Evolutionary conservation across 1,284 basidiomycete genomes (phyloP).

Genomic region (Pseudozyma sp.): DNA sequence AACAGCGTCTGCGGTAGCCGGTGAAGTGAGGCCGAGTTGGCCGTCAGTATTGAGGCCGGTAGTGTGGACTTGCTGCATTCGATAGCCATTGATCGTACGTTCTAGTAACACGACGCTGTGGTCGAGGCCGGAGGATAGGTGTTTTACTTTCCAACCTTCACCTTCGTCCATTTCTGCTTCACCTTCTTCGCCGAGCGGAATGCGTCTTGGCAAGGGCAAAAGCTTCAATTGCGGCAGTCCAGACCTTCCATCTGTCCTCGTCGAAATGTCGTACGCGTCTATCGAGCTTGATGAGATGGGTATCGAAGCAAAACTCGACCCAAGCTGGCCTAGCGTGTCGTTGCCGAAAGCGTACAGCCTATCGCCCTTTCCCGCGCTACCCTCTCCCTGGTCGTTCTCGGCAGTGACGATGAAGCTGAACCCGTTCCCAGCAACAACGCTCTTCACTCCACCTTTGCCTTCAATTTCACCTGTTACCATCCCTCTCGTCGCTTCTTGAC

Average conservation of each 20-base stretch:
- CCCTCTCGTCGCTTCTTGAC: constrained; percentile 44
- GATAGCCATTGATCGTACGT: constrained; percentile 4
- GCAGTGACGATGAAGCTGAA: constrained; percentile 30
- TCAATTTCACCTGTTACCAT: constrained; percentile 26
- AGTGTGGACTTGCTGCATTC: constrained; percentile 6
- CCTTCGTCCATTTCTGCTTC: not conserved
- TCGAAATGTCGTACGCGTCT: constrained; percentile 36
- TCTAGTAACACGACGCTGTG: constrained; percentile 29
- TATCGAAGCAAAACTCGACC: not conserved
- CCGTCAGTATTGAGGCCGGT: constrained; percentile 58
- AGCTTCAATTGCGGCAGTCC: constrained; percentile 16
- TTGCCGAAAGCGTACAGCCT: constrained; percentile 29
- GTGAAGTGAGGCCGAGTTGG: constrained; percentile 36
- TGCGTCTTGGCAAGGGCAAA: constrained; percentile 20
- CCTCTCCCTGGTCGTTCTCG: not conserved
- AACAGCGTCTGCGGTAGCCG: not conserved
- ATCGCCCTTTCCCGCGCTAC: not conserved
- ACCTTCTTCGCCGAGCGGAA: not conserved
- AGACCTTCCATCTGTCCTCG: not conserved
- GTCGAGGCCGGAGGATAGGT: constrained; percentile 24
- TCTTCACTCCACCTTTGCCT: constrained; percentile 11
- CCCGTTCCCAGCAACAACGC: constrained; percentile 12
- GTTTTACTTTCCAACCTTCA: constrained; percentile 12
- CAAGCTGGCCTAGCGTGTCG: constrained; percentile 39
- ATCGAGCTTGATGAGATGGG: not conserved